These are phyloP conservation scores for Antrodiella citrinella DNA, from an alignment of 768 basidiomycete species.

Conservation along the genomic window DNA sequence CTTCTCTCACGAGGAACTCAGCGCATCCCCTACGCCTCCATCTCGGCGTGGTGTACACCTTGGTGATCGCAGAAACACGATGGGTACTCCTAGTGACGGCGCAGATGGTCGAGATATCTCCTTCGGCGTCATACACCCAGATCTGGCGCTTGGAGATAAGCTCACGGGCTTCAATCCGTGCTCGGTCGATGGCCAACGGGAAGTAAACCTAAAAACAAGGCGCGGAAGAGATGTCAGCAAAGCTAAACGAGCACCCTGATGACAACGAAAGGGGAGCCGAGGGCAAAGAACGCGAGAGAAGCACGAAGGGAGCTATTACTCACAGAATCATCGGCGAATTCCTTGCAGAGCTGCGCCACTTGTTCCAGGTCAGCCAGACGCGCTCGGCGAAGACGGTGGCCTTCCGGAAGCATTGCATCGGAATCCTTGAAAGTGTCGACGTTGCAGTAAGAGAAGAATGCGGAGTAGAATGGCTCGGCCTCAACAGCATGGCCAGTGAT, in stretches of 20 bases:
- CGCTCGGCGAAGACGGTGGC: slow-evolving; percentile 33
- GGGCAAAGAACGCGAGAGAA: not conserved
- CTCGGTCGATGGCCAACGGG: slow-evolving; percentile 30
- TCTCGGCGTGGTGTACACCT: slow-evolving; percentile 42
- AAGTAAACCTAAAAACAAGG: slow-evolving; percentile 34
- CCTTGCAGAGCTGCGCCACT: slow-evolving; percentile 38
- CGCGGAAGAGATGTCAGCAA: slow-evolving; percentile 4
- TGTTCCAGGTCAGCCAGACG: slow-evolving; percentile 27
- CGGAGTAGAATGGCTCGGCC: slow-evolving; percentile 41
- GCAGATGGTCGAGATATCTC: slow-evolving; percentile 40
- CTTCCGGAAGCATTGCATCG: slow-evolving; percentile 21
- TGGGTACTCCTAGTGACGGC: slow-evolving; percentile 47
- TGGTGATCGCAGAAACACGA: slow-evolving; percentile 46
- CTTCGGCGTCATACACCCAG: slow-evolving; percentile 41
- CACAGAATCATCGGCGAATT: slow-evolving; percentile 46
- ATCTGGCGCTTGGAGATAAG: slow-evolving; percentile 41
- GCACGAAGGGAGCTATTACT: slow-evolving; percentile 13
- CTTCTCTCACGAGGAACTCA: slow-evolving; percentile 40
- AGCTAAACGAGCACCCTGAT: slow-evolving; percentile 1
- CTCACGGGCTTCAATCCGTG: slow-evolving; percentile 35
- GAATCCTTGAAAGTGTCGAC: slow-evolving; percentile 26
- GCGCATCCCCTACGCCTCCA: slow-evolving; percentile 43
- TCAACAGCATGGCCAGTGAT: slow-evolving; percentile 31
- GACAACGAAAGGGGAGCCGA: not conserved
- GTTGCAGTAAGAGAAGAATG: slow-evolving; percentile 39